A percentile compares a stretch with the other conserved stretches of the same genome.
phyloP scores from a whole-genome alignment of 2,329 filamentous ascomycete species.

The Talaromyces piceae region DNA sequence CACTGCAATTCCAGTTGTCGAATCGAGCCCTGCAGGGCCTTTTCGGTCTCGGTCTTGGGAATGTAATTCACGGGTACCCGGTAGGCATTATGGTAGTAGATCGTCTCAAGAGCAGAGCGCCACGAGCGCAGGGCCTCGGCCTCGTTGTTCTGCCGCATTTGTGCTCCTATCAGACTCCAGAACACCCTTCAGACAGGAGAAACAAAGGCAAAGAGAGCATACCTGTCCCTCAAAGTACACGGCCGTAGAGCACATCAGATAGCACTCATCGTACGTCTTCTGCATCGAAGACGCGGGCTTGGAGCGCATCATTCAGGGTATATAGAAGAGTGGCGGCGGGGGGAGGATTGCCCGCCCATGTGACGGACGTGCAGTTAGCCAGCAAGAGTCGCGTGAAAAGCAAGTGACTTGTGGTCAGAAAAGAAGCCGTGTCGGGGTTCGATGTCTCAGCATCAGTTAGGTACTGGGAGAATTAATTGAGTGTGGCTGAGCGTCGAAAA shows the following conservation, averaged over 20 bases:
- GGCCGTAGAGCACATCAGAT: slow-evolving; percentile 87
- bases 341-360: slow-evolving; percentile 17
- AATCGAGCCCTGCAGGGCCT: slow-evolving; percentile 71
- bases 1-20: slow-evolving; percentile 81
- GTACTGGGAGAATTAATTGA: no score
- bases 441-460: no score
- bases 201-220: slow-evolving; percentile 15
- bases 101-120: slow-evolving; percentile 79
- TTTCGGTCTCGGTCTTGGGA: slow-evolving; percentile 74
- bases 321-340: no score
- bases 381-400: neutral
- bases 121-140: slow-evolving; percentile 83
- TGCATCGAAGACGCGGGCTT: slow-evolving; percentile 69
- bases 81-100: slow-evolving; percentile 77
- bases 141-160: slow-evolving; percentile 70
- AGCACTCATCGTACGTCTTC: slow-evolving; percentile 96
- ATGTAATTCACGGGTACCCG: slow-evolving; percentile 61
- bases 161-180: no score
- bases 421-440: neutral
- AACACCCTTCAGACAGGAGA: neutral
- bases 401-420: neutral
- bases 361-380: slow-evolving; percentile 4
- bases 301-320: slow-evolving; percentile 41
- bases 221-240: slow-evolving; percentile 95
- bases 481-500: no score